Conservation (phyloP, 768 basidiomycete genomes). For the Mrakia blollopis region DNA sequence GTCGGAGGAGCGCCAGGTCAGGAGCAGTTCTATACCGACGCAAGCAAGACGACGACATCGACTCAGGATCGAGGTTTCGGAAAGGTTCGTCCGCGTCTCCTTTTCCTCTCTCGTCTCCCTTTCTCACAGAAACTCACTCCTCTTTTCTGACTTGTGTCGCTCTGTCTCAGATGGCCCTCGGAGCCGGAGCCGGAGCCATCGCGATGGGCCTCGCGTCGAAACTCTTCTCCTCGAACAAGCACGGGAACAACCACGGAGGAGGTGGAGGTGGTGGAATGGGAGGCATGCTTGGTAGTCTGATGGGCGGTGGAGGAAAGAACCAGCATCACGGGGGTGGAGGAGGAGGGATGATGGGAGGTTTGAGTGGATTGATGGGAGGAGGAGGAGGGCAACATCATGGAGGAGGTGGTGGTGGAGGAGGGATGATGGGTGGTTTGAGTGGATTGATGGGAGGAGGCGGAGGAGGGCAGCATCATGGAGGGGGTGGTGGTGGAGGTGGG, state of each 20-base stretch:
- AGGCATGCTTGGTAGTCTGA: not conserved
- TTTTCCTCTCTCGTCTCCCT: not conserved
- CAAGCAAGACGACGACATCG: not conserved
- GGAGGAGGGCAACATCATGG: not conserved
- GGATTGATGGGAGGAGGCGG: slow-evolving; percentile 2
- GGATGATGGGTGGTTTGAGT: not conserved
- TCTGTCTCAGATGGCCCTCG: not conserved
- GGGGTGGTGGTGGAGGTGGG: not conserved
- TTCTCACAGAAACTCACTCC: not conserved
- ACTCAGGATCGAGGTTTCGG: slow-evolving; percentile 4
- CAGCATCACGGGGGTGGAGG: not conserved
- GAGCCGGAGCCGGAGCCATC: slow-evolving; percentile 3
- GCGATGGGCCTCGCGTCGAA: not conserved
- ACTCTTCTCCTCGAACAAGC: not conserved
- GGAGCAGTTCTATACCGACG: slow-evolving; percentile 14
- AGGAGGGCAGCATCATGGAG: not conserved
- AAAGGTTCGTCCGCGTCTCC: slow-evolving; percentile 1
- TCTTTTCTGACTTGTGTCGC: not conserved
- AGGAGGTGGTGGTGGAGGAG: not conserved
- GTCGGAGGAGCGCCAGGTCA: not conserved
- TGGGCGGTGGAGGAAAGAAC: slow-evolving; percentile 11
- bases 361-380: no score
- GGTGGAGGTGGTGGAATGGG: not conserved
- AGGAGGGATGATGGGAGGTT: not conserved
- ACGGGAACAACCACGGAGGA: not conserved